phyloP scores from a whole-genome alignment of 345 rosid species.

The Bruguiera parviflora region DNA sequence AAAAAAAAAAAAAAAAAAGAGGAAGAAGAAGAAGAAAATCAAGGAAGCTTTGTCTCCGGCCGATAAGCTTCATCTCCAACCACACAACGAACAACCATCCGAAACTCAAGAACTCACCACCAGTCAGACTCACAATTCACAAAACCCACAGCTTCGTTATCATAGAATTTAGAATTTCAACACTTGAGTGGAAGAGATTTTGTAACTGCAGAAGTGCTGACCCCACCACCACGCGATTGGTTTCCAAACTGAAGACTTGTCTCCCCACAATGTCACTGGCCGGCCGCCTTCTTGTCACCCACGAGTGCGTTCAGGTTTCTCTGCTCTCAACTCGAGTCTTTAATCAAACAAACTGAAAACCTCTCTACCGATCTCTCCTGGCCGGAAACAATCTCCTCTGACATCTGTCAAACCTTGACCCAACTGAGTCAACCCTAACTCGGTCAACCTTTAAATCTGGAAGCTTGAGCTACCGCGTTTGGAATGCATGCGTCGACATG shows the following conservation, averaged over 20 bases:
- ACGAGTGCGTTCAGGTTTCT: constrained; percentile 54
- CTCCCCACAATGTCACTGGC: constrained; percentile 51
- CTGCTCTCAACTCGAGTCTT: too few species aligned
- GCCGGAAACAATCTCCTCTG: constrained; percentile 44
- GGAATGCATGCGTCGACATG: constrained; percentile 93
- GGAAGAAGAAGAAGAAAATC: too few species aligned
- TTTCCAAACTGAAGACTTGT: constrained; percentile 51
- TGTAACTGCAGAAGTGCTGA: too few species aligned
- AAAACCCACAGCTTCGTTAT: too few species aligned
- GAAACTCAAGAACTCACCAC: too few species aligned
- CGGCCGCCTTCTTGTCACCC: constrained; percentile 59
- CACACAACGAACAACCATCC: too few species aligned
- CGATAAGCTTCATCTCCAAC: too few species aligned
- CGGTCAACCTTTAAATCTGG: constrained; percentile 37
- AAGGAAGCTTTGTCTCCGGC: too few species aligned
- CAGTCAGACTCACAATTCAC: too few species aligned
- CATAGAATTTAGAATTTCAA: too few species aligned
- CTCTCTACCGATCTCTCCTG: constrained; percentile 30
- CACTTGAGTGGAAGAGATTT: too few species aligned
- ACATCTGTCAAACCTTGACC: constrained; percentile 49
- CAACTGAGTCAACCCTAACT: constrained; percentile 40
- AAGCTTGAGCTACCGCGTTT: constrained; percentile 88
- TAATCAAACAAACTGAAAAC: constrained; percentile 31
- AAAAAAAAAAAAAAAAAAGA: too few species aligned
- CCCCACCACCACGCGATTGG: constrained; percentile 31